A percentile compares a stretch with the other conserved stretches of the same genome.
These are phyloP conservation scores for Ceratorhiza oryzae-sativae DNA, from an alignment of 1,284 basidiomycete genomes.

Conservation along the genomic window DNA sequence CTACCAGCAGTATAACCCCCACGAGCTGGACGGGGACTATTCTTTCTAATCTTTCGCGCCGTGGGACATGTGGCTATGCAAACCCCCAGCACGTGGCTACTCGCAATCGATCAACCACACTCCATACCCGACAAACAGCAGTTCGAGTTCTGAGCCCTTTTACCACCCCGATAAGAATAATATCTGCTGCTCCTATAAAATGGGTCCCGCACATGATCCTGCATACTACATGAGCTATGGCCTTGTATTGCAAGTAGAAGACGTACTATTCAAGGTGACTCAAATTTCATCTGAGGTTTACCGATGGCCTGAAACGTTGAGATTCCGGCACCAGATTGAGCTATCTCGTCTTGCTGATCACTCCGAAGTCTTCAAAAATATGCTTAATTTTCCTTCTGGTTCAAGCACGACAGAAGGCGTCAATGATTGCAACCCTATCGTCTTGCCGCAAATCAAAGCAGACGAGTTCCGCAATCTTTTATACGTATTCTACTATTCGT, in stretches of 20 bases:
- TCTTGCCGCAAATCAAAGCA: conserved; percentile 1
- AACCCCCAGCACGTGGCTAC: too few species aligned
- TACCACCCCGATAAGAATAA: too few species aligned
- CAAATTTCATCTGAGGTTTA: too few species aligned
- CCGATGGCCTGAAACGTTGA: too few species aligned
- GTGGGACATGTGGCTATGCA: too few species aligned
- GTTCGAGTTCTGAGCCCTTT: too few species aligned
- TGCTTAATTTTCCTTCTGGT: neutral
- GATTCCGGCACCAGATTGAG: neutral
- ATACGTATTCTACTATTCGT: neutral
- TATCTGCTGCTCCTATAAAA: too few species aligned
- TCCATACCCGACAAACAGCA: too few species aligned
- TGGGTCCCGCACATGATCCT: neutral
- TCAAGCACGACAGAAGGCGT: neutral
- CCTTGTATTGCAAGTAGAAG: neutral
- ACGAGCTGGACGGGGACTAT: too few species aligned
- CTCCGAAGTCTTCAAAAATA: neutral
- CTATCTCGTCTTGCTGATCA: neutral
- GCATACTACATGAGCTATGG: neutral
- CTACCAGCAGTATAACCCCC: too few species aligned
- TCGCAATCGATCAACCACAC: too few species aligned
- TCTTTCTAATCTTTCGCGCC: too few species aligned
- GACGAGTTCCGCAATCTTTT: conserved; percentile 10
- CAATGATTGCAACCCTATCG: neutral
- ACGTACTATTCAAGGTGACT: conserved; percentile 20